A percentile compares a stretch with the other conserved stretches of the same genome.
These are phyloP conservation scores for Hypoxylon sp. DNA, from an alignment of 2,329 filamentous ascomycete species.

Conservation along the genomic window DNA sequence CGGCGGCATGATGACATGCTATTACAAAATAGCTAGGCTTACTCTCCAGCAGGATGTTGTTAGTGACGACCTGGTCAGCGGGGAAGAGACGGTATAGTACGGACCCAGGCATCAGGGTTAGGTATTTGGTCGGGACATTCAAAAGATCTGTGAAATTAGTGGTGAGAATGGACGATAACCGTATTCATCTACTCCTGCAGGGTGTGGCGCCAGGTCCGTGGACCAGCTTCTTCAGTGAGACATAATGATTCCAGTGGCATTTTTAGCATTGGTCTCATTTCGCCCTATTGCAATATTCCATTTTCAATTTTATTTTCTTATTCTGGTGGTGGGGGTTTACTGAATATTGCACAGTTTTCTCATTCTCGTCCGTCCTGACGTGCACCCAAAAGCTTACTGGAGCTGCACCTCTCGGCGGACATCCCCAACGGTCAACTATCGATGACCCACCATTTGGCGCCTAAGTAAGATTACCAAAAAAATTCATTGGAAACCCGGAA, in stretches of 20 bases:
- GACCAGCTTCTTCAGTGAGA: slow-evolving; percentile 44
- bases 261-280: slow-evolving; percentile 33
- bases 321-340: slow-evolving; percentile 39
- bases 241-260: slow-evolving; percentile 40
- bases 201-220: slow-evolving; percentile 24
- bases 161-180: slow-evolving; percentile 24
- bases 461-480: slow-evolving; percentile 48
- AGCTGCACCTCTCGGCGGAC: slow-evolving; percentile 52
- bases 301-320: slow-evolving; percentile 41
- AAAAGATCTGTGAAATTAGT: neutral
- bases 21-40: neutral
- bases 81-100: neutral
- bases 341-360: slow-evolving; percentile 39
- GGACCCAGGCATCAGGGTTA: neutral
- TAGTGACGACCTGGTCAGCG: neutral
- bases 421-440: slow-evolving; percentile 54
- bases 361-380: slow-evolving; percentile 41
- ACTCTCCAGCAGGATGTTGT: neutral
- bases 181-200: slow-evolving; percentile 13
- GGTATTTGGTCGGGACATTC: slow-evolving; percentile 4
- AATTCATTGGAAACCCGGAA: slow-evolving; percentile 43
- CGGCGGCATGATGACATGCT: slow-evolving; percentile 6
- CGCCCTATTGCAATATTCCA: slow-evolving; percentile 36
- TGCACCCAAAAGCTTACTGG: slow-evolving; percentile 47
- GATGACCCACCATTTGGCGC: slow-evolving; percentile 49